Evolutionary conservation across 176 grass and related monocot species (phyloP), one percentile per base, ranked within the genome.

Genomic region (Avena eriantha): DNA sequence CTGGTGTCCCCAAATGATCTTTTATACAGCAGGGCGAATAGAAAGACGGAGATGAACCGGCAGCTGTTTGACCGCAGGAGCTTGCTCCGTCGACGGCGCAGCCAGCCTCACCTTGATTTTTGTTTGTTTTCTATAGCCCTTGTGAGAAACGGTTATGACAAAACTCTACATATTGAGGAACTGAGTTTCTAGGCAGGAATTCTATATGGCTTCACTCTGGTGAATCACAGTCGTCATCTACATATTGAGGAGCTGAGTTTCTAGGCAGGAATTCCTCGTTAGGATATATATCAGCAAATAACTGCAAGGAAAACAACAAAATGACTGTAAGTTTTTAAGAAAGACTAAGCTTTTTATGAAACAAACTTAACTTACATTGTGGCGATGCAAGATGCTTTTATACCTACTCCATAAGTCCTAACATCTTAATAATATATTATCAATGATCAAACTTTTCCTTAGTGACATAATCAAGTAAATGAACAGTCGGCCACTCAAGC

Each of bases 241-340:
- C 71, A 70, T 95, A 81, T 64, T 84, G 65, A 76, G 87, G 53
- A 87, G 91, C 86, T 31, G 83, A 76, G 33, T 73, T 89, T 74
- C 50, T 86, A 61, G 93, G 91, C 24, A 95, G 86, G 39, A 41
- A 41, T 74, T 98, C 90, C 63, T 95, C 84, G 18, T 89, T 45
- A 46, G 92, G 88, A 85, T 83, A 94, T 34, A 87, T 91, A 79
- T 84, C 77, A 18, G 88, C 9, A 49, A 98, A 98, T 67, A 92
- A 86, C 96, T 98, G 88, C 60, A 86, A 75, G 4, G 81, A 43
- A 84, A 47, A 86, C 24, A 64, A 41, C 39, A 7, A 41, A 41
- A 41, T 5, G 7, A 41, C 39, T 10, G 0, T 41, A 41, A 41
- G 39, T 8, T 41, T 41, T 41, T 41, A 41, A 41, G 5, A 1